Base-by-base conservation (phyloP, 345 rosid genomes). In the Triadica sebifera region DNA sequence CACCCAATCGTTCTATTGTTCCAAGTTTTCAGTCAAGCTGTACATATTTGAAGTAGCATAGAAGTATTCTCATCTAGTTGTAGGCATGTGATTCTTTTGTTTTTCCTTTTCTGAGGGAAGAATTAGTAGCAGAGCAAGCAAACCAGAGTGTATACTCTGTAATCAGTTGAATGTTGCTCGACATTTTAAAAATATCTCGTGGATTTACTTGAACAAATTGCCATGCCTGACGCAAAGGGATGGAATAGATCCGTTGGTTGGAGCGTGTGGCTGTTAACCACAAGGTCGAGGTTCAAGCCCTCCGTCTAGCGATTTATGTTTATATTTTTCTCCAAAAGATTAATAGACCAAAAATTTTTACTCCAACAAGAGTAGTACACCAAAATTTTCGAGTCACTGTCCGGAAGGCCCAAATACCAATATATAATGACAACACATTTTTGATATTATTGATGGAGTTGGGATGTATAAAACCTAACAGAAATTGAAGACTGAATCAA, bases 181-280 rank as follows among this genome's bases (percentile, higher is more conserved):
- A 43, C 46, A 5, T 43, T 1, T 43, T 43, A 43, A 43, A 43
- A 8, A 43, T 43, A 43, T 3, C 43, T 39, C 43, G 6, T 39
- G 43, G 6, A 39, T 39, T 5, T 43, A 43, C 46, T 8, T 39
- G n/a, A n/a, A n/a, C 53, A 12, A 11, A 12, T 50, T 50, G 53
- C 53, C 53, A 12, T 29, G 34, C 1, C 2, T 29, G 34, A 2
- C 2, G 34, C 34, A 29, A 29, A 29, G 34, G 34, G 87, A 81
- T 84, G 88, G 88, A 87, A 79, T 89, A 85, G 88, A 86, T 89
- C 86, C 85, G 88, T 79, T 76, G 88, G 88, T 58, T 85, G 83
- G 85, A 89, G 90, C 87, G 85, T 87, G 84, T 84, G 87, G 86
- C 87, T 84, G 87, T 88, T 86, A 88, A 86, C 92, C 89, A 85